Conservation (phyloP, 257 asterid genomes). For the Orobanche coerulescens region DNA sequence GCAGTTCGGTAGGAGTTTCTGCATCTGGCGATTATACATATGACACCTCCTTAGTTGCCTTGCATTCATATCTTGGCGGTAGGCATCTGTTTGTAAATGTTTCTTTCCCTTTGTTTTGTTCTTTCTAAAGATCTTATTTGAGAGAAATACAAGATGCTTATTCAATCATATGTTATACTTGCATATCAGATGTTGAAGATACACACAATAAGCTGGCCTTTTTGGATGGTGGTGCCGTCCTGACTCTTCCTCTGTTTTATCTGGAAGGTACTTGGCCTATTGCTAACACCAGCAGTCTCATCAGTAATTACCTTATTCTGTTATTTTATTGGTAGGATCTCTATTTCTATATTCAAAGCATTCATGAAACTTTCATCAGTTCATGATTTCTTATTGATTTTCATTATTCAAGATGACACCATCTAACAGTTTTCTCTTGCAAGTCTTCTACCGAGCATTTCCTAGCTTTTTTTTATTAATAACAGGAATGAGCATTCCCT, state of each 20-base stretch:
- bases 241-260: conserved; percentile 63
- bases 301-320: background rate
- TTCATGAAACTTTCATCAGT: background rate
- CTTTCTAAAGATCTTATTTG: background rate
- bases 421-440: background rate
- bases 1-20: conserved; percentile 48
- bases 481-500: background rate
- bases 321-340: background rate
- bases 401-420: background rate
- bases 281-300: background rate
- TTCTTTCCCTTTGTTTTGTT: background rate
- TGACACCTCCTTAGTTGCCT: conserved; percentile 68
- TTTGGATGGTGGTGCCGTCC: conserved; percentile 80
- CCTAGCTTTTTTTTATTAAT: background rate
- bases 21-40: conserved; percentile 59
- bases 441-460: background rate
- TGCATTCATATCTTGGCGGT: conserved; percentile 96
- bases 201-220: conserved; percentile 69
- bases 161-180: conserved; percentile 8
- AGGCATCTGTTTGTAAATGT: conserved; percentile 16
- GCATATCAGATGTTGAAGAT: conserved; percentile 71
- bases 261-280: conserved; percentile 53
- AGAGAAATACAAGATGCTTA: conserved; percentile 19
- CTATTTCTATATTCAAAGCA: conserved; percentile 2
- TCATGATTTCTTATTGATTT: background rate